Evolutionary conservation across 306 rosid species (phyloP).

Genomic region (Dalbergia cultrata): DNA sequence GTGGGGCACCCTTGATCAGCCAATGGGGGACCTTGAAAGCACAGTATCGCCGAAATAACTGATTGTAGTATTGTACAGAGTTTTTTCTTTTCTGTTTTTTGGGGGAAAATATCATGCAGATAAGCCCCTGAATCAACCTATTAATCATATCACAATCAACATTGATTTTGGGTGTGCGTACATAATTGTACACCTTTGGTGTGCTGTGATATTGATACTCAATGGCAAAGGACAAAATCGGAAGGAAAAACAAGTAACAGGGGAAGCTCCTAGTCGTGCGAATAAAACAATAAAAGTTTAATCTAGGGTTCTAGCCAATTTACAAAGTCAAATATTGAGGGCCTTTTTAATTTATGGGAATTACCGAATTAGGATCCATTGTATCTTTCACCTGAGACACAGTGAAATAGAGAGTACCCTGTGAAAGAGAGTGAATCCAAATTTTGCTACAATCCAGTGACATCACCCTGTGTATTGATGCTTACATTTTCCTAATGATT

Average conservation of each 20-base stretch:
- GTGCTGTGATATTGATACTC: not conserved
- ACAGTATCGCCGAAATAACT: not conserved
- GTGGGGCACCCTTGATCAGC: not conserved
- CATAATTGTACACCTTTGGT: not conserved
- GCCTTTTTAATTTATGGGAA: not conserved
- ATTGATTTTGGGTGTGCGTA: not conserved
- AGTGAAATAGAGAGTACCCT: too few relatives aligned
- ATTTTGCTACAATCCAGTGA: too few relatives aligned
- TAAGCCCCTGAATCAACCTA: not conserved
- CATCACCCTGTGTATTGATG: too few relatives aligned
- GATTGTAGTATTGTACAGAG: not conserved
- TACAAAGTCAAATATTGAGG: not conserved
- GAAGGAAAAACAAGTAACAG: not conserved
- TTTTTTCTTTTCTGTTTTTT: not conserved
- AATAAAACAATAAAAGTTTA: not conserved
- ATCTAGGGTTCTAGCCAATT: not conserved
- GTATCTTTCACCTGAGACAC: too few relatives aligned
- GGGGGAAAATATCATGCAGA: not conserved
- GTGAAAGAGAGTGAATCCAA: too few relatives aligned
- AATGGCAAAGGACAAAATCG: too few relatives aligned
- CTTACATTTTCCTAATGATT: too few relatives aligned
- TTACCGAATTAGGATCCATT: too few relatives aligned
- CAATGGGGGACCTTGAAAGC: not conserved
- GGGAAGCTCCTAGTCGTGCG: not conserved
- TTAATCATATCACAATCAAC: conserved; percentile 10